phyloP scores from a whole-genome alignment of 176 grass and related monocot genomes.

The Musa acuminata region DNA sequence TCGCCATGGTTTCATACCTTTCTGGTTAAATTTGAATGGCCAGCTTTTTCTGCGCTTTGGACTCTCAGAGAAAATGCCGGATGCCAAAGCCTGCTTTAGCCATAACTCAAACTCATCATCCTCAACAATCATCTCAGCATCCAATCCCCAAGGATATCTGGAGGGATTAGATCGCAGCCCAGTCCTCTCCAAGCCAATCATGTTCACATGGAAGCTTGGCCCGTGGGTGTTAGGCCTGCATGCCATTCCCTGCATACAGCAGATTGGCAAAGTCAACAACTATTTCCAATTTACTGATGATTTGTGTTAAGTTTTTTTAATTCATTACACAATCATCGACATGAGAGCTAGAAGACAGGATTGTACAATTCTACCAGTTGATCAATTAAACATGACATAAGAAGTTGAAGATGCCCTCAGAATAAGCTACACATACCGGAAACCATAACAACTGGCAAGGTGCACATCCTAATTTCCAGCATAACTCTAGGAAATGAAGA shows the following conservation, averaged over 20 bases:
- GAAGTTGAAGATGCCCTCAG: no score
- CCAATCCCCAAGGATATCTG: slow-evolving; percentile 76
- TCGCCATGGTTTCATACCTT: slow-evolving; percentile 72
- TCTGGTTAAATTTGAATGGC: slow-evolving; percentile 90
- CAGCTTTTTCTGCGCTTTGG: slow-evolving; percentile 96
- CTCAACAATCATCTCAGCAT: slow-evolving; percentile 82
- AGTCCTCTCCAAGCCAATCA: slow-evolving; percentile 73
- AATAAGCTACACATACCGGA: no score
- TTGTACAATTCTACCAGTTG: no score
- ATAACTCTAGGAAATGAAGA: no score
- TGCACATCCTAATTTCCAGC: no score
- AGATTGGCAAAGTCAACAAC: background rate
- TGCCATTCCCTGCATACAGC: slow-evolving; percentile 62
- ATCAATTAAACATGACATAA: no score
- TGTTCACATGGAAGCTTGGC: slow-evolving; percentile 95
- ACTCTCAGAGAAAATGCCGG: slow-evolving; percentile 74
- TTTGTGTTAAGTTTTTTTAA: no score
- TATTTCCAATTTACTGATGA: no score
- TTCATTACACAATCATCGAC: no score
- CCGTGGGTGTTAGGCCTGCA: slow-evolving; percentile 95
- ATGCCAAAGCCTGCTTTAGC: slow-evolving; percentile 87
- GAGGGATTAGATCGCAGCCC: slow-evolving; percentile 50
- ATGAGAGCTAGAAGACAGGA: no score
- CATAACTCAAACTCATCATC: slow-evolving; percentile 80
- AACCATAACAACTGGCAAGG: no score